Base-by-base conservation (phyloP, 2,329 filamentous ascomycete species). In the Apiospora arundinis region DNA sequence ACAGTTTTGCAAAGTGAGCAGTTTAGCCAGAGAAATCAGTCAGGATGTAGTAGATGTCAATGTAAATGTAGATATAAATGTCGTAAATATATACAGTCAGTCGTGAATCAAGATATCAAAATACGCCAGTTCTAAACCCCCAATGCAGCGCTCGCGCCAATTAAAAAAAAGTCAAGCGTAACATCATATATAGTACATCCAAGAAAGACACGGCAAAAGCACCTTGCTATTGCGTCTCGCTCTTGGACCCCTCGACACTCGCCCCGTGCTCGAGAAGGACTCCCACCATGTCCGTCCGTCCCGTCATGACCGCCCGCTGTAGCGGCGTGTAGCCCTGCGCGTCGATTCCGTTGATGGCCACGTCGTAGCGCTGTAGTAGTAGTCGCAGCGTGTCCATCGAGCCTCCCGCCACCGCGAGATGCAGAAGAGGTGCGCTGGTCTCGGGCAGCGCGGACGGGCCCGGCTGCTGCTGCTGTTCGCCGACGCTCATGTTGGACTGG, bases 211-310 rank as follows among this genome's bases (percentile, higher is more conserved):
- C 56, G 3, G 32, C 32, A 12, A 18, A 12, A 40, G 32, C 9
- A n/a, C 18, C 18, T 21, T n/a, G 56, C 5, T 63, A 63, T 40
- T n/a, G 56, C 28, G 56, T 9, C 56, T 40, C 56, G 56, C 32
- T 63, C 18, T 60, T 60, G 28, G 28, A 21, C 18, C 52, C 52
- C 28, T 60, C 52, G 52, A 60, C 52, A 8, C 56, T 63, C 9
- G 56, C 65, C 16, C 65, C 45, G 45, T 76, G 74, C 67, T 75
- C 73, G 42, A 76, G 73, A 9, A 76, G 71, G 18, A 76, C 72
- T 44, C 74, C 73, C 40, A 76, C 75, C 56, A 76, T 75, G n/a
- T 76, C 74, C 42, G 75, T 76, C 63, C 75, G 75, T 16, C 75
- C 75, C n/a, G 74, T 74, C 37, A 76, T 75, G 48, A 76, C 75